These are phyloP conservation scores for Nitzschia sp. DNA, from an alignment of 108 stramenopile species.

Conservation along the genomic window DNA sequence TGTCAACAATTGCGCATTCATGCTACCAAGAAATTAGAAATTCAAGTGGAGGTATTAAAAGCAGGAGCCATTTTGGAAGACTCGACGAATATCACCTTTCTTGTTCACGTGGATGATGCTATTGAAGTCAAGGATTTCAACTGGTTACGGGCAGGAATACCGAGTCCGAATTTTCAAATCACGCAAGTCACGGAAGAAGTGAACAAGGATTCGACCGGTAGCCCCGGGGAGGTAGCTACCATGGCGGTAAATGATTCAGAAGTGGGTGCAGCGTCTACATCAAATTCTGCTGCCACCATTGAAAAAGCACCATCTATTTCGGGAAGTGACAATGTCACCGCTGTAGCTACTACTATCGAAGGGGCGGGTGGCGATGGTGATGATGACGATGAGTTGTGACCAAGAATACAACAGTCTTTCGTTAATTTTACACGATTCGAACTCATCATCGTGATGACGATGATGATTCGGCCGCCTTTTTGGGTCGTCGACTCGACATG, in stretches of 20 bases:
- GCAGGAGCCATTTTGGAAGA: conserved; percentile 45
- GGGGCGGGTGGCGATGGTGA: not conserved
- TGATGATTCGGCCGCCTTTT: too few species aligned
- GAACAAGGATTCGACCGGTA: too few species aligned
- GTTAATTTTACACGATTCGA: too few species aligned
- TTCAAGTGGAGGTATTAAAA: conserved; percentile 17
- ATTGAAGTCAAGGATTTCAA: conserved; percentile 44
- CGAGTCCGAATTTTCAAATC: conserved; percentile 44
- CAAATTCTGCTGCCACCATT: too few species aligned
- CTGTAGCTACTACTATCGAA: too few species aligned
- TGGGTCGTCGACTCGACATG: not conserved
- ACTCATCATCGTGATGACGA: too few species aligned
- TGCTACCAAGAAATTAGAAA: conserved; percentile 24
- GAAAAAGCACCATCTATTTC: too few species aligned
- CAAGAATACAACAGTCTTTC: too few species aligned
- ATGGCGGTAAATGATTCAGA: too few species aligned
- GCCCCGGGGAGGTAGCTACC: too few species aligned
- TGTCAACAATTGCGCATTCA: conserved; percentile 55
- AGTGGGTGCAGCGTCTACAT: too few species aligned
- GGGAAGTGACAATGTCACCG: too few species aligned
- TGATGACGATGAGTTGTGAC: not conserved
- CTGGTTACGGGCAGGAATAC: conserved; percentile 34
- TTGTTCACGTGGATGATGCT: conserved; percentile 1
- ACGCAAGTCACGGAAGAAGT: not conserved
- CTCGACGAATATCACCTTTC: conserved; percentile 28